Evolutionary conservation across 164 flowering plant genomes (phyloP).

Genomic region (Chimonanthus salicifolius): DNA sequence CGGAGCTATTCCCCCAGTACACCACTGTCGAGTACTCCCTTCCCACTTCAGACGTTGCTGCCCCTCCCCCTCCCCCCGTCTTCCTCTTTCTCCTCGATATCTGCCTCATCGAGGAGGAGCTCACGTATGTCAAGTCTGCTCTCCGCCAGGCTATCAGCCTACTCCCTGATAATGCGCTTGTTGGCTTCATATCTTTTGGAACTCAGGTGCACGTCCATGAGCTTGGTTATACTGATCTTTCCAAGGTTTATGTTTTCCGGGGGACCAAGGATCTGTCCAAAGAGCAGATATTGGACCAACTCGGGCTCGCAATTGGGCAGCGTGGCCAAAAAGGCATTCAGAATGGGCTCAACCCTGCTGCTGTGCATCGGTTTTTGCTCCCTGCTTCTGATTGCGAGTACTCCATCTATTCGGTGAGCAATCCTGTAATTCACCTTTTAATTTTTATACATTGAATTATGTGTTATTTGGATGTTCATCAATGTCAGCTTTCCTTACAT

Average conservation of each 20-base stretch:
- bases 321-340: conserved; percentile 28
- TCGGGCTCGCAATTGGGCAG: conserved; percentile 47
- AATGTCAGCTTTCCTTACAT: neutral
- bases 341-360: conserved; percentile 34
- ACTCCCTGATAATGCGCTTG: conserved; percentile 79
- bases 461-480: neutral
- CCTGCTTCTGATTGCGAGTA: conserved; percentile 90
- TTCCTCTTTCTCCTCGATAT: conserved; percentile 79
- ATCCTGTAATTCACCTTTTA: neutral
- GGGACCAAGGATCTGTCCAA: conserved; percentile 75
- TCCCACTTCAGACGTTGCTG: conserved; percentile 5
- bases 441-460: neutral
- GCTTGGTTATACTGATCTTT: conserved; percentile 78
- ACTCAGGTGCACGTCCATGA: conserved; percentile 98
- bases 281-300: conserved; percentile 89
- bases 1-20: conserved; percentile 81
- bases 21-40: conserved; percentile 61
- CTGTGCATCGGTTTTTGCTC: conserved; percentile 57
- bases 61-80: conserved; percentile 35
- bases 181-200: conserved; percentile 84
- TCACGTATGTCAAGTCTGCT: conserved; percentile 69
- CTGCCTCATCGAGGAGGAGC: conserved; percentile 85
- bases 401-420: conserved; percentile 58
- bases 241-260: conserved; percentile 78
- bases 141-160: conserved; percentile 66